These are phyloP conservation scores for Eragrostis curvula DNA, from an alignment of 176 grass and related monocot species.

Conservation along the genomic window DNA sequence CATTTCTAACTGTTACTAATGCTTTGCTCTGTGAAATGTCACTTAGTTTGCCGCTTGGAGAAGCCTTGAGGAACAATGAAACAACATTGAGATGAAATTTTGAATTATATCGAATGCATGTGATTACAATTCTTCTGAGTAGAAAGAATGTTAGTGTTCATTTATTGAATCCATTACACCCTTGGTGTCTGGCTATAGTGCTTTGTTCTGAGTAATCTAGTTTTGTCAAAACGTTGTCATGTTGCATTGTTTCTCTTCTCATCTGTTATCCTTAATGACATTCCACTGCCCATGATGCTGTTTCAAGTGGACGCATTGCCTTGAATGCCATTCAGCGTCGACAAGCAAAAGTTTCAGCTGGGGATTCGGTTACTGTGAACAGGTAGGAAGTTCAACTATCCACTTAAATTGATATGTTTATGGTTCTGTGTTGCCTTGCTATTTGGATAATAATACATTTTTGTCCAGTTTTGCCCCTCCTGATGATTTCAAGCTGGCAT, in stretches of 20 bases:
- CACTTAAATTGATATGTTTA: conserved; percentile 4
- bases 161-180: neutral
- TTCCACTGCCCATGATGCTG: conserved; percentile 73
- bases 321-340: conserved; percentile 94
- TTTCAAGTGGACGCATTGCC: conserved; percentile 68
- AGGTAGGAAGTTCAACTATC: conserved; percentile 51
- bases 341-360: conserved; percentile 89
- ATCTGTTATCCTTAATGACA: conserved; percentile 66
- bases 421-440: conserved; percentile 24
- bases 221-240: neutral
- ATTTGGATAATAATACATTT: conserved; percentile 8
- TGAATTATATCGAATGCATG: neutral
- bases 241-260: neutral
- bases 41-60: neutral
- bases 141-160: too few species aligned
- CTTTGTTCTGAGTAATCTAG: neutral
- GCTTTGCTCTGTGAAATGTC: conserved; percentile 10
- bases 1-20: neutral
- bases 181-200: neutral
- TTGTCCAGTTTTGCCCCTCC: conserved; percentile 62
- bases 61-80: neutral
- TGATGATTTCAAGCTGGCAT: conserved; percentile 63
- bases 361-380: conserved; percentile 77
- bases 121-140: too few species aligned
- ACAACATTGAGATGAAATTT: neutral